Percentiles rank a stretch among this genome's conserved stretches.
phyloP scores from a whole-genome alignment of 148 eudicot genomes.

The Rhododendron williamsianum region DNA sequence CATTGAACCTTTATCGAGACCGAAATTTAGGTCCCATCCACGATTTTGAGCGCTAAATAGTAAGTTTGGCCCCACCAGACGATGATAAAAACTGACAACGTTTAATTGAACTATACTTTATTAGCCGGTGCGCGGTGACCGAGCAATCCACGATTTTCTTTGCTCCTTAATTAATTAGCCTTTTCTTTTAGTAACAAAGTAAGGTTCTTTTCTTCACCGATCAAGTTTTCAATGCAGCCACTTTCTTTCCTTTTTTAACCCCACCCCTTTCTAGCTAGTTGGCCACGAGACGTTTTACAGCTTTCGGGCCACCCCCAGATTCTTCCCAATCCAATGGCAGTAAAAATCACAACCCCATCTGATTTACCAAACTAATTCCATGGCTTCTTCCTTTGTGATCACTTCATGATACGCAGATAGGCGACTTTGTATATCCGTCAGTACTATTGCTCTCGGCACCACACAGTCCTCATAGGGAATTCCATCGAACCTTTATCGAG shows the following conservation, averaged over 20 bases:
- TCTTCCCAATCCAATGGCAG: background rate
- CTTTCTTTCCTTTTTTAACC: background rate
- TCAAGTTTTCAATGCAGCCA: background rate
- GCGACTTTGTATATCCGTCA: no score
- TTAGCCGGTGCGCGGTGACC: no score
- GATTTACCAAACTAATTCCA: background rate
- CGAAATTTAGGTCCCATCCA: background rate
- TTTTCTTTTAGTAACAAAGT: background rate
- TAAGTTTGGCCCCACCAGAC: background rate
- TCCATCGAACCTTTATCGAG: background rate
- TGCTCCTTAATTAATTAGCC: background rate
- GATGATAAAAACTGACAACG: background rate
- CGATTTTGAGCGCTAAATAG: background rate
- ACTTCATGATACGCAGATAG: background rate
- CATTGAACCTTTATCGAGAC: background rate
- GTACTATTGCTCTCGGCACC: background rate
- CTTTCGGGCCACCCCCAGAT: constrained; percentile 14
- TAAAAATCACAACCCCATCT: background rate
- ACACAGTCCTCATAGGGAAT: background rate
- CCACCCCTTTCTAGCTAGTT: constrained; percentile 28
- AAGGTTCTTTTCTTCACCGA: background rate
- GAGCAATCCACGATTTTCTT: background rate
- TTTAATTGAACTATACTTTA: background rate
- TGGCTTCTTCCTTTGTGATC: background rate
- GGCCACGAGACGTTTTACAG: constrained; percentile 28